Evolutionary conservation across 2,329 filamentous ascomycete species (phyloP).

Genomic region (Cytospora piceae): DNA sequence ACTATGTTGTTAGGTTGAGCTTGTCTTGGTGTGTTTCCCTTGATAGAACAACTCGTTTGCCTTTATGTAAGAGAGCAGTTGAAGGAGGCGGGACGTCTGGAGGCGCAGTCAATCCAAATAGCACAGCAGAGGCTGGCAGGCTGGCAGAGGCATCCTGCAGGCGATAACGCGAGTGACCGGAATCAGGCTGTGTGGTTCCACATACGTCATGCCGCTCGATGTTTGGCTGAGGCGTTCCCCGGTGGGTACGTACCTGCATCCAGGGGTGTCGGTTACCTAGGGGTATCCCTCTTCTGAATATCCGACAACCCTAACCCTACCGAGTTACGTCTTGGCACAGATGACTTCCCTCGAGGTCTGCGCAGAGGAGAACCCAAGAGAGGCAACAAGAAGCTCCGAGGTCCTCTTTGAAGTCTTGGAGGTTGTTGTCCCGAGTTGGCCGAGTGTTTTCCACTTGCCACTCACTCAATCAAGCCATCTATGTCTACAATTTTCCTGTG

Average conservation of each 20-base stretch:
- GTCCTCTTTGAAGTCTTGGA: background rate
- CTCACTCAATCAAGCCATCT: no score
- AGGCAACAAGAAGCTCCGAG: background rate
- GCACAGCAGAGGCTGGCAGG: background rate
- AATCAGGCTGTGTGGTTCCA: slow-evolving; percentile 4
- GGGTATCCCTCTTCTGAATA: no score
- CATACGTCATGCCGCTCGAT: slow-evolving; percentile 13
- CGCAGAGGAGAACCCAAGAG: background rate
- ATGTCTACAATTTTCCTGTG: no score
- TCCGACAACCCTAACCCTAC: no score
- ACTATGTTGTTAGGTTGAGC: background rate
- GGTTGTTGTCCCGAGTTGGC: no score
- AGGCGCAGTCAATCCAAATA: slow-evolving; percentile 13
- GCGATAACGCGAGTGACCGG: slow-evolving; percentile 7
- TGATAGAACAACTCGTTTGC: background rate
- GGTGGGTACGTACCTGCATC: slow-evolving; percentile 3
- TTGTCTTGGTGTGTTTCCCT: slow-evolving; percentile 2
- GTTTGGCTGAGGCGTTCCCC: slow-evolving; percentile 5
- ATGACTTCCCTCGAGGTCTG: background rate
- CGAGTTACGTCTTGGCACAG: slow-evolving; percentile 11
- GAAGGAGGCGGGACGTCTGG: background rate
- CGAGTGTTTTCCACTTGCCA: no score
- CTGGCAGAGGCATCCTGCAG: slow-evolving; percentile 12
- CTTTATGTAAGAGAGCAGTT: background rate
- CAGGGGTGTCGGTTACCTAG: background rate